Evolutionary conservation across 1,139 yeast genomes (phyloP).

Genomic region (Candida tetrigidarum): DNA sequence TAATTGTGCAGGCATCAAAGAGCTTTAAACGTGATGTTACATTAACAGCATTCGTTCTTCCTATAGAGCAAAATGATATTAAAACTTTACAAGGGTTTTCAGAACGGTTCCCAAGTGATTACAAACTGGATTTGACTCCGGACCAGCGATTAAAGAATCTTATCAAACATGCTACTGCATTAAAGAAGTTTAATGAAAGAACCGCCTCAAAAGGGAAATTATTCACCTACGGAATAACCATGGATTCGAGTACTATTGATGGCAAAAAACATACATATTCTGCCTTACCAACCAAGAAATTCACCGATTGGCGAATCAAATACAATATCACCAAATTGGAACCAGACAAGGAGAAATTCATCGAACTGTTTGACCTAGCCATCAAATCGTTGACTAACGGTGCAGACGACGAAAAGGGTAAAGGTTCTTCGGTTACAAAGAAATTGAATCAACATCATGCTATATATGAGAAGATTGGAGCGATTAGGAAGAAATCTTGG

Average conservation of each 20-base stretch:
- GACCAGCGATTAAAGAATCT: conserved; percentile 24
- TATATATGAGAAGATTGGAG: conserved; percentile 12
- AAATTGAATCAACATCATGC: conserved; percentile 6
- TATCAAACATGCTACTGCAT: conserved; percentile 22
- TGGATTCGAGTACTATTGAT: conserved; percentile 8
- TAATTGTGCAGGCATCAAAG: conserved; percentile 23
- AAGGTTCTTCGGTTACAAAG: not conserved
- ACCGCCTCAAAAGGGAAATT: conserved; percentile 11
- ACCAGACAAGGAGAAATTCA: not conserved
- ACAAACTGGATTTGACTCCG: conserved; percentile 22
- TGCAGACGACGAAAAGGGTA: not conserved
- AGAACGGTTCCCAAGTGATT: conserved; percentile 27
- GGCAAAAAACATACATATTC: not conserved
- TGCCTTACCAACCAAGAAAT: conserved; percentile 5
- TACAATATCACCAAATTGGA: conserved; percentile 11
- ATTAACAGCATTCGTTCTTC: conserved; percentile 37
- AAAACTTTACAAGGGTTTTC: conserved; percentile 30
- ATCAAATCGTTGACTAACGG: conserved; percentile 8
- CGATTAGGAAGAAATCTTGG: conserved; percentile 12
- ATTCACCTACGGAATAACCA: conserved; percentile 11
- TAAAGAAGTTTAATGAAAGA: conserved; percentile 22
- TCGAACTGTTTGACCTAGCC: conserved; percentile 9
- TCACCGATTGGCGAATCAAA: conserved; percentile 11
- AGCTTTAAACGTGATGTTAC: conserved; percentile 14
- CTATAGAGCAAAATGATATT: conserved; percentile 31